Evolutionary conservation across 306 rosid species (phyloP).

Genomic region (Corylus americana): DNA sequence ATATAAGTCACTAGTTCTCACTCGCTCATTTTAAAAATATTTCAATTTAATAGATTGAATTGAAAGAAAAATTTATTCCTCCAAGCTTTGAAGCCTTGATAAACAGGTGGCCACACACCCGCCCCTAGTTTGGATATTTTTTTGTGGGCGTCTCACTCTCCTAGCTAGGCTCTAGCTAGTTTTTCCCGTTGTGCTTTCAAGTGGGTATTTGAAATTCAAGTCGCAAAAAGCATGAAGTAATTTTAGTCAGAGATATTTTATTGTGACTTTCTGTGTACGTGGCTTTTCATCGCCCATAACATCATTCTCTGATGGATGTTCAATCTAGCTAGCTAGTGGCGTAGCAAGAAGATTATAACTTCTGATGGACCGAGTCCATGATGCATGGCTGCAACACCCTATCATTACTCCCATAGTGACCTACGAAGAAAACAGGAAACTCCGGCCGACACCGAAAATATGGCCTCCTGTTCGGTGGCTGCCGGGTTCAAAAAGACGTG

Average conservation of each 20-base stretch:
- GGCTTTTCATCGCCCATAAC: constrained; percentile 18
- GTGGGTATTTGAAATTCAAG: not conserved
- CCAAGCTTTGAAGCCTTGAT: too few species aligned
- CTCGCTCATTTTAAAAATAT: too few species aligned
- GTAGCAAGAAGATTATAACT: not conserved
- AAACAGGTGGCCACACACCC: too few species aligned
- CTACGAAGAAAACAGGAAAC: constrained; percentile 30
- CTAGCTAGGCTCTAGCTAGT: too few species aligned
- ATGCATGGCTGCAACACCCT: constrained; percentile 30
- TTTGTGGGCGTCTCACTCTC: too few species aligned
- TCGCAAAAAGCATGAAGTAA: not conserved
- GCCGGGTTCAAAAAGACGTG: constrained; percentile 46
- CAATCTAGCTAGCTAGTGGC: too few species aligned
- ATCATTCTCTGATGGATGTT: too few species aligned
- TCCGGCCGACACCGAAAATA: constrained; percentile 43
- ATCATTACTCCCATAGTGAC: constrained; percentile 28
- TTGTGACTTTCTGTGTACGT: not conserved
- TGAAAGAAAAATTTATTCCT: too few species aligned
- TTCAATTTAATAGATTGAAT: too few species aligned
- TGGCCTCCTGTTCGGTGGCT: constrained; percentile 57
- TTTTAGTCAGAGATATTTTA: not conserved
- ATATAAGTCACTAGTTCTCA: too few species aligned
- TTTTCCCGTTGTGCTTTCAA: not conserved
- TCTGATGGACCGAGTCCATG: constrained; percentile 2
- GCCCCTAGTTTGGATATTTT: too few species aligned